Evolutionary conservation across 257 asterid genomes (phyloP).

Genomic region (Solanum dulcamara): DNA sequence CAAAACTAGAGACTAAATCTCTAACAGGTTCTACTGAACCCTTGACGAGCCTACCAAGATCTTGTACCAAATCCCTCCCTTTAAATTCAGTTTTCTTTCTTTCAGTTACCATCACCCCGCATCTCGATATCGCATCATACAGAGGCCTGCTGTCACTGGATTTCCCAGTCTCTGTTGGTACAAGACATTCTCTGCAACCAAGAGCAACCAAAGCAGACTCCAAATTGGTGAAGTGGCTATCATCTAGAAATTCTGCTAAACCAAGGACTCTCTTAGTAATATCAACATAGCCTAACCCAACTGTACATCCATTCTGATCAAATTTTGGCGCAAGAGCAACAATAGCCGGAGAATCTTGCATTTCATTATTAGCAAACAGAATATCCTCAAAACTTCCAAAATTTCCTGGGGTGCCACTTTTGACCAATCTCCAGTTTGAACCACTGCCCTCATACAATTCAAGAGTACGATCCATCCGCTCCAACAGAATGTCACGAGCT

Average conservation of each 20-base stretch:
- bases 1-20: slow-evolving; percentile 79
- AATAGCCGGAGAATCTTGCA: slow-evolving; percentile 87
- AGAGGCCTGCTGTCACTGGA: slow-evolving; percentile 56
- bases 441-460: slow-evolving; percentile 85
- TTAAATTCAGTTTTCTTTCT: slow-evolving; percentile 80
- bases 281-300: slow-evolving; percentile 81
- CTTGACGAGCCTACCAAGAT: slow-evolving; percentile 86
- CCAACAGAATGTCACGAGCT: slow-evolving; percentile 76
- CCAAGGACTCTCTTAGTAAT: slow-evolving; percentile 76
- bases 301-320: slow-evolving; percentile 64
- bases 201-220: slow-evolving; percentile 94
- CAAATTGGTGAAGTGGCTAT: slow-evolving; percentile 80
- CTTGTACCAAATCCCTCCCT: slow-evolving; percentile 76
- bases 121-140: slow-evolving; percentile 74
- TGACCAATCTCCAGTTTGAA: slow-evolving; percentile 73
- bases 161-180: slow-evolving; percentile 57
- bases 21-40: slow-evolving; percentile 71
- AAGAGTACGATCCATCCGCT: slow-evolving; percentile 82
- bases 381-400: slow-evolving; percentile 84
- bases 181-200: slow-evolving; percentile 93
- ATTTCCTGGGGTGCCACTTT: slow-evolving; percentile 88
- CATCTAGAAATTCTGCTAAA: slow-evolving; percentile 83
- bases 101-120: slow-evolving; percentile 83
- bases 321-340: slow-evolving; percentile 53
- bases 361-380: slow-evolving; percentile 86